Percentiles rank a stretch among this genome's conserved stretches.
phyloP scores from a whole-genome alignment of 2,329 filamentous ascomycete genomes.

The Aspergillus sp. region DNA sequence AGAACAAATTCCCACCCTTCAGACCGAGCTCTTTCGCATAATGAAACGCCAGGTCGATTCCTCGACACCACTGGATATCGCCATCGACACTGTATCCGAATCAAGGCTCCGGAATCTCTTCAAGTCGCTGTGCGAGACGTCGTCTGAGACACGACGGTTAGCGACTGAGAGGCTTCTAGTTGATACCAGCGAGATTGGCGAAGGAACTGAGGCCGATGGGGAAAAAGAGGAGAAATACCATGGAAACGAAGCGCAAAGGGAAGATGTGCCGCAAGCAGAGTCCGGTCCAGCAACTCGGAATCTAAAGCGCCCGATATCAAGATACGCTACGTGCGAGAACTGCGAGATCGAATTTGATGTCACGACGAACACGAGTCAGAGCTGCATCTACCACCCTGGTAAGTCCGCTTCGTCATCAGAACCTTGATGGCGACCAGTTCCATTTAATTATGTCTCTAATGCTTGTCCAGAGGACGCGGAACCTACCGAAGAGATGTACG shows the following conservation, averaged over 20 bases:
- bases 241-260: neutral
- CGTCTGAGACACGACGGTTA: neutral
- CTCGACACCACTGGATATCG: neutral
- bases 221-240: neutral
- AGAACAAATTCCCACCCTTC: no score
- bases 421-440: no score
- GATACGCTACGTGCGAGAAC: constrained; percentile 2
- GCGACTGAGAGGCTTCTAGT: neutral
- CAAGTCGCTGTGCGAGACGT: neutral
- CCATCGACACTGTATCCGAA: neutral
- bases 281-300: neutral
- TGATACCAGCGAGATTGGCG: neutral
- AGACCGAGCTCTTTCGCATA: no score
- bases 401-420: neutral
- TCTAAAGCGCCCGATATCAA: neutral
- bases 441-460: no score
- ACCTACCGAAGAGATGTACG: no score
- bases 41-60: no score
- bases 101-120: neutral
- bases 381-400: constrained; percentile 2
- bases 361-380: neutral
- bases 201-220: neutral
- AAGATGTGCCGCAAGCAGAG: neutral
- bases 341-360: constrained; percentile 7
- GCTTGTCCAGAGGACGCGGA: no score